Conservation (phyloP, 106 monocot genomes). For the Dendrobium catenatum region DNA sequence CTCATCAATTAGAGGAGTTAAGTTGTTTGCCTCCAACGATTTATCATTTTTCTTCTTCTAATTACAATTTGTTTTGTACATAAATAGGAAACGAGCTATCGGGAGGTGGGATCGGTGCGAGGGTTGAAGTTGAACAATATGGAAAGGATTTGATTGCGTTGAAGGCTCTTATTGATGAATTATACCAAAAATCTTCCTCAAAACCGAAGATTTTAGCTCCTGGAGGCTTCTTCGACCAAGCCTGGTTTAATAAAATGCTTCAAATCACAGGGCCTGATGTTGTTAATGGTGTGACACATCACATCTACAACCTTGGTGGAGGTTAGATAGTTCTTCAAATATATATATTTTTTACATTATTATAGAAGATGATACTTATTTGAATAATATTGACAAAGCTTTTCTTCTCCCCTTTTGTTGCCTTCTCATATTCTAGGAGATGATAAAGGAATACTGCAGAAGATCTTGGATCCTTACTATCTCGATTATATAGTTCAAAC, state of each 20-base stretch:
- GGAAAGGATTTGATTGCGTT: slow-evolving; percentile 35
- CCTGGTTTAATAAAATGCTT: slow-evolving; percentile 43
- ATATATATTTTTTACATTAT: background rate
- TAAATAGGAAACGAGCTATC: slow-evolving; percentile 42
- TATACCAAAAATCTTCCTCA: slow-evolving; percentile 7
- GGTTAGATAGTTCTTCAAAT: slow-evolving; percentile 13
- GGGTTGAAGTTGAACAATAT: slow-evolving; percentile 30
- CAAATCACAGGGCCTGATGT: slow-evolving; percentile 23
- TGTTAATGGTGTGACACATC: slow-evolving; percentile 41
- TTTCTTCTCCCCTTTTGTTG: background rate
- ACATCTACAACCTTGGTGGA: slow-evolving; percentile 53
- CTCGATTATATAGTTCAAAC: slow-evolving; percentile 18
- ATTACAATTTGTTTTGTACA: slow-evolving; percentile 4
- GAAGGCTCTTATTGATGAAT: slow-evolving; percentile 11
- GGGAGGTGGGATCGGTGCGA: slow-evolving; percentile 27
- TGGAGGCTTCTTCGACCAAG: slow-evolving; percentile 33
- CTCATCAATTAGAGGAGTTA: too few relatives aligned
- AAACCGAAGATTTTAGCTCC: slow-evolving; percentile 40
- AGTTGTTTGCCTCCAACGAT: too few relatives aligned
- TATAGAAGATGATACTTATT: background rate
- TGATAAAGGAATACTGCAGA: slow-evolving; percentile 12
- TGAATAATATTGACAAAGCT: background rate
- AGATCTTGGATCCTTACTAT: slow-evolving; percentile 29
- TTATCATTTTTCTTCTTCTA: background rate
- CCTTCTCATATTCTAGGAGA: background rate